Percentiles rank a stretch among this genome's conserved stretches.
Conservation (phyloP, 129 eudicot species). For the Artemisia annua region DNA sequence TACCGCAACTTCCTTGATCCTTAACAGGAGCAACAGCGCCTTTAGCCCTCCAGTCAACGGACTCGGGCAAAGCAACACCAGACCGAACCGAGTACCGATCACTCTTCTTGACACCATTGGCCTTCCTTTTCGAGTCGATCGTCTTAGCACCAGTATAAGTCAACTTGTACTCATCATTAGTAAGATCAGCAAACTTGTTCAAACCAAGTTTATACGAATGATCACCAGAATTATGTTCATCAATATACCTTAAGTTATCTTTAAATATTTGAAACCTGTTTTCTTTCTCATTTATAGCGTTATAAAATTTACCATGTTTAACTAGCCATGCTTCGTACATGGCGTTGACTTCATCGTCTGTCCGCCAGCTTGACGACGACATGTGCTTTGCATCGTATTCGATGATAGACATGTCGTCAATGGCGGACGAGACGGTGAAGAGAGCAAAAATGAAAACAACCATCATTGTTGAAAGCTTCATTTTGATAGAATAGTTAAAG, state of each 20-base stretch:
- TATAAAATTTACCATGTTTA: conserved; percentile 46
- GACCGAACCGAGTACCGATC: conserved; percentile 48
- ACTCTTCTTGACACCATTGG: conserved; percentile 32
- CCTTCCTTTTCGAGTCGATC: conserved; percentile 13
- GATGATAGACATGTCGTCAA: conserved; percentile 36
- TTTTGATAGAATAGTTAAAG: not conserved
- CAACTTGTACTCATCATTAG: conserved; percentile 76
- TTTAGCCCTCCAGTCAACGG: conserved; percentile 72
- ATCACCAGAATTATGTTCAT: conserved; percentile 57
- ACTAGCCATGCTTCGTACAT: conserved; percentile 47
- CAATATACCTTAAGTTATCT: conserved; percentile 66
- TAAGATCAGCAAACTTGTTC: conserved; percentile 76
- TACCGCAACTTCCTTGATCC: conserved; percentile 92
- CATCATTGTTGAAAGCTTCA: conserved; percentile 22
- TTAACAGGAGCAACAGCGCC: conserved; percentile 80
- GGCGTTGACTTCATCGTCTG: conserved; percentile 34
- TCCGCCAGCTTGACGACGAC: conserved; percentile 14
- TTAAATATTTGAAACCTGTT: conserved; percentile 70
- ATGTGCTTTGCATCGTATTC: conserved; percentile 29
- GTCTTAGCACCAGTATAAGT: conserved; percentile 46
- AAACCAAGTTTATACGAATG: conserved; percentile 55
- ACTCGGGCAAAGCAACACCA: conserved; percentile 68
- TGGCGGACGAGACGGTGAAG: conserved; percentile 16
- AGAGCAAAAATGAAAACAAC: conserved; percentile 12
- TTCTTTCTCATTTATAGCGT: conserved; percentile 50